Evolutionary conservation across 2,329 filamentous ascomycete species (phyloP).

Genomic region (Cordyceps cateniannulata): DNA sequence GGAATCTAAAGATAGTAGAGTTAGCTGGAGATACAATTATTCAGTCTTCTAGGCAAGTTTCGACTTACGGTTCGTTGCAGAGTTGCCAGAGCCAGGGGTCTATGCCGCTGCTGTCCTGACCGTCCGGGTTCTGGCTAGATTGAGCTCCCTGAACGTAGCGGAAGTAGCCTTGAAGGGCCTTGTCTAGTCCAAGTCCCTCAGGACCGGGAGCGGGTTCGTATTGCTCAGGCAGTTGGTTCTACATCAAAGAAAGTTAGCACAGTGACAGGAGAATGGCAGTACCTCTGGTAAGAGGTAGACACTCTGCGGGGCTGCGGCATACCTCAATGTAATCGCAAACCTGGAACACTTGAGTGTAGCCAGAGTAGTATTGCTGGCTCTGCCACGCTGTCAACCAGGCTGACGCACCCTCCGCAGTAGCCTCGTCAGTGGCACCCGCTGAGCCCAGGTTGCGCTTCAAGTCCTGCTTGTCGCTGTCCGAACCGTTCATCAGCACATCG

Average conservation of each 20-base stretch:
- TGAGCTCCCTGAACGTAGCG: background rate
- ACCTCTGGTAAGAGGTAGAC: background rate
- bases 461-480: constrained; percentile 25
- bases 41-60: background rate
- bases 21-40: background rate
- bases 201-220: background rate
- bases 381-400: constrained; percentile 28
- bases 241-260: background rate
- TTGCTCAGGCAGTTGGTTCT: background rate
- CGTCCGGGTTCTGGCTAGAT: no score
- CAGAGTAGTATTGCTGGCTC: constrained; percentile 25
- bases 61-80: constrained; percentile 5
- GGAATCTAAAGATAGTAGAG: background rate
- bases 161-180: background rate
- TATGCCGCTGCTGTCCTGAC: background rate
- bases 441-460: constrained; percentile 37
- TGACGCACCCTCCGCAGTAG: constrained; percentile 31
- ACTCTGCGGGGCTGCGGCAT: background rate
- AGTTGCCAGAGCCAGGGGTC: background rate
- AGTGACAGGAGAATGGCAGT: background rate
- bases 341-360: constrained; percentile 28
- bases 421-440: constrained; percentile 35
- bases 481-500: constrained; percentile 36
- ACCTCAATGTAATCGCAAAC: constrained; percentile 30
- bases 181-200: background rate